Base-by-base conservation (phyloP, 1,139 yeast species). In the Lodderomyces margitis region DNA sequence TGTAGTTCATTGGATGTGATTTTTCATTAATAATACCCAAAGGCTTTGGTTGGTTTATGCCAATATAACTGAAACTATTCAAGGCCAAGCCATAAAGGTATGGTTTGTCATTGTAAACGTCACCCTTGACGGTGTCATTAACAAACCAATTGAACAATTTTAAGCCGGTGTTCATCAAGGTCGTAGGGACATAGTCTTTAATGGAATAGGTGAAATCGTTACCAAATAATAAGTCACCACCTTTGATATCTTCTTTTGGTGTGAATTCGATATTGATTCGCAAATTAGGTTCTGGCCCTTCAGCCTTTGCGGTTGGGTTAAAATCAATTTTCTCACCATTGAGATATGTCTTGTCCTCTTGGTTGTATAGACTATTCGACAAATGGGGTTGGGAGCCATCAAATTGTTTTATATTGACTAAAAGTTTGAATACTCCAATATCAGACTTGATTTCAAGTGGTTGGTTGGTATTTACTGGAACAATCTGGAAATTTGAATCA, bases 151-250 rank as follows among this genome's bases (percentile, higher is more conserved):
- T 53, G 70, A 73, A 58, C 63, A 78, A 51, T 74, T 87, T 68
- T 64, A 81, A 58, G 1, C 77, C 78, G 0, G 76, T 68, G 4
- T 70, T 53, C 38, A 73, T 54, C 21, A 72, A 50, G 0, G 72
- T 55, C 1, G 73, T 61, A 3, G 92, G 92, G 10, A 84, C 72
- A 44, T 71, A 68, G 44, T 81, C 82, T 34, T 71, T 64, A 34
- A 84, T 76, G 1, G 88, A 83, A 24, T 68, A 61, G 17, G 72
- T 78, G 57, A 82, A 81, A 55, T 84, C 91, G 54, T 84, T 84
- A 1, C 91, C 91, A 63, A 80, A 83, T 11, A 79, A 50, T 40
- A 83, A 61, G 12, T 73, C 72, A 36, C 74, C 67, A 1, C 86
- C 87, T 25, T 55, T 53, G 15, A 80, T 68, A 25, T 68, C 64